Conservation (phyloP, 78 protist species). For the Creolimax fragrantissima region DNA sequence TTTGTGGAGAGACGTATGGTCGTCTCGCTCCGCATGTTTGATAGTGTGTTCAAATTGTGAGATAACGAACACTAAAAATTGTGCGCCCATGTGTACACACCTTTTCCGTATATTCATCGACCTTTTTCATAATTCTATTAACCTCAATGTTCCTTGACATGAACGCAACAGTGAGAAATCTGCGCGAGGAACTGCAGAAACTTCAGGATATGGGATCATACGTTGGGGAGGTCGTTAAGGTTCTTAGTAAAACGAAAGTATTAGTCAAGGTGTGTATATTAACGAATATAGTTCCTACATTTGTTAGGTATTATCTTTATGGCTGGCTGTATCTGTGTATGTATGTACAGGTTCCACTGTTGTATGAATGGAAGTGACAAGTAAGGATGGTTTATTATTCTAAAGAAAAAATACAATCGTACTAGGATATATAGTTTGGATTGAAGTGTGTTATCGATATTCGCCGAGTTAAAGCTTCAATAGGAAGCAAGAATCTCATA, state of each 20-base stretch:
- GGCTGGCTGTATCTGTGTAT: background rate
- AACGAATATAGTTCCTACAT: background rate
- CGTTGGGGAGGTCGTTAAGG: constrained; percentile 96
- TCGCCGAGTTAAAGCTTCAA: too few species aligned
- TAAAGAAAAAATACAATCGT: too few species aligned
- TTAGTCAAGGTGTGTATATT: constrained; percentile 71
- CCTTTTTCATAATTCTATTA: background rate
- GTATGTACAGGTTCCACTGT: too few species aligned
- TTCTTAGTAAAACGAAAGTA: constrained; percentile 87
- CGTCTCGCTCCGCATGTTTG: background rate
- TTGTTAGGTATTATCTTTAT: background rate
- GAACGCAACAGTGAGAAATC: constrained; percentile 85
- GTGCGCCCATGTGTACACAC: too few species aligned
- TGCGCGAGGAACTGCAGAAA: constrained; percentile 87
- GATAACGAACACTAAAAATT: too few species aligned
- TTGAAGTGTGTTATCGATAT: too few species aligned
- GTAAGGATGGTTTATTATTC: too few species aligned
- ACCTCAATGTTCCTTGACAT: background rate
- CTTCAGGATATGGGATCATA: constrained; percentile 89
- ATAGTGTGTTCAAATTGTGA: background rate
- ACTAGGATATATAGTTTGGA: too few species aligned
- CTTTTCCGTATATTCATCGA: background rate
- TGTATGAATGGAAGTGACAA: too few species aligned
- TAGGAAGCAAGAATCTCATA: too few species aligned
- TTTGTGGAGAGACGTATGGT: background rate